These are phyloP conservation scores for Auriscalpium orientale DNA, from an alignment of 768 basidiomycete genomes.

Conservation along the genomic window DNA sequence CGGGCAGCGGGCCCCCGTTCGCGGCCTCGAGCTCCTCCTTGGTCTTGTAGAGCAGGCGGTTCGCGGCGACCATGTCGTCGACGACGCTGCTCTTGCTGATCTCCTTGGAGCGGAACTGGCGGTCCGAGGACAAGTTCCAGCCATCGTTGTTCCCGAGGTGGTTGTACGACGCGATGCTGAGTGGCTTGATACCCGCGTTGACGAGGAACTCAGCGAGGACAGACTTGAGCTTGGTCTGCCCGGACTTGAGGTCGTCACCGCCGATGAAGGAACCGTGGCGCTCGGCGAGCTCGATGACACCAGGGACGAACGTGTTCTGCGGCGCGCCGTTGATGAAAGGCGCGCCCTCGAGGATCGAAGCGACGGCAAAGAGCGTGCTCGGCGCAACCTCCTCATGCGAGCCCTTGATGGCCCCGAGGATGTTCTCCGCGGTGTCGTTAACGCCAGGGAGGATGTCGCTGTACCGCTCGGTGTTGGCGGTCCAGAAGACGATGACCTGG, in stretches of 20 bases:
- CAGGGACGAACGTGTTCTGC: constrained; percentile 98
- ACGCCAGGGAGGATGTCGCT: constrained; percentile 89
- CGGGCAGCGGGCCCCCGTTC: constrained; percentile 20
- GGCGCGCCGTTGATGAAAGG: constrained; percentile 98
- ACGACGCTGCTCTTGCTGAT: constrained; percentile 96
- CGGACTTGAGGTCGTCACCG: constrained; percentile 96
- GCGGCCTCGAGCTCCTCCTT: constrained; percentile 32
- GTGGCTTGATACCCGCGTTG: constrained; percentile 96
- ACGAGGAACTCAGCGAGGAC: constrained; percentile 98
- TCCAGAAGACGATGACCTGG: constrained; percentile 94
- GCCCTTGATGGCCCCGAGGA: constrained; percentile 71
- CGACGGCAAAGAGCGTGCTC: constrained; percentile 92
- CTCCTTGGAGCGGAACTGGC: constrained; percentile 97
- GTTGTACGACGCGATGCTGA: constrained; percentile 96
- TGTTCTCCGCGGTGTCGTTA: constrained; percentile 87
- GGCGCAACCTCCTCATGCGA: constrained; percentile 96
- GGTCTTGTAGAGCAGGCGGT: constrained; percentile 84
- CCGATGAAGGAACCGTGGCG: constrained; percentile 87
- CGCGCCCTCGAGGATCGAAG: constrained; percentile 88
- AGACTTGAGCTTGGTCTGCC: constrained; percentile 95
- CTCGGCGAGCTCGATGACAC: constrained; percentile 89
- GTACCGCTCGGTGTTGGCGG: constrained; percentile 98
- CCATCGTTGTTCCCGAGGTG: constrained; percentile 99
- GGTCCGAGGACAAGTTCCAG: constrained; percentile 80
- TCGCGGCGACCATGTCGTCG: constrained; percentile 95